Evolutionary conservation across 805 yeast species (phyloP).

Genomic region (Blastobotrys americana): DNA sequence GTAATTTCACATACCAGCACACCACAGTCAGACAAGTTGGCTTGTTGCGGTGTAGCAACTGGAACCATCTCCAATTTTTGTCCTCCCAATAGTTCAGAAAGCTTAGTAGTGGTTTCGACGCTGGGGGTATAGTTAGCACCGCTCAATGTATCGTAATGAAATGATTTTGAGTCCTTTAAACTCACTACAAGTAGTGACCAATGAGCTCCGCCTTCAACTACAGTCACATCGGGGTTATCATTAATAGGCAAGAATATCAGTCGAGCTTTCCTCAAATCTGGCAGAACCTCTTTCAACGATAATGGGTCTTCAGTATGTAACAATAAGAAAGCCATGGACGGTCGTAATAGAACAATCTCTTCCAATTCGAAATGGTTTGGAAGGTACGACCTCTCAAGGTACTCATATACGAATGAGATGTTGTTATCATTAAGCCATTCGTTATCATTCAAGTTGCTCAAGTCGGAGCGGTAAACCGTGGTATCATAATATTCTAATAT

Average conservation of each 20-base stretch:
- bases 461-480: slow-evolving; percentile 51
- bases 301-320: slow-evolving; percentile 37
- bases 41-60: slow-evolving; percentile 41
- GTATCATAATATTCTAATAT: slow-evolving; percentile 37
- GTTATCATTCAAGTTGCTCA: slow-evolving; percentile 49
- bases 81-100: slow-evolving; percentile 26
- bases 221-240: slow-evolving; percentile 48
- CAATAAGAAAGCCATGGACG: slow-evolving; percentile 58
- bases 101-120: slow-evolving; percentile 27
- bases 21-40: slow-evolving; percentile 46
- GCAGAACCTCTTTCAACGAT: slow-evolving; percentile 39
- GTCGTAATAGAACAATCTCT: slow-evolving; percentile 41
- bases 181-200: slow-evolving; percentile 62
- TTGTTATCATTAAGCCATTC: slow-evolving; percentile 74
- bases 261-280: slow-evolving; percentile 37
- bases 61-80: slow-evolving; percentile 21
- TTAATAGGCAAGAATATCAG: slow-evolving; percentile 64
- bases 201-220: slow-evolving; percentile 63
- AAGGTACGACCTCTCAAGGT: slow-evolving; percentile 34
- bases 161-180: slow-evolving; percentile 40
- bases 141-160: slow-evolving; percentile 54
- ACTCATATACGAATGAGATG: slow-evolving; percentile 55
- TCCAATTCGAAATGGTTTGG: slow-evolving; percentile 19
- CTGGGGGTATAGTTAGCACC: slow-evolving; percentile 37
- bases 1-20: slow-evolving; percentile 33